Percentiles rank a stretch among this genome's conserved stretches.
phyloP scores from a whole-genome alignment of 495 filamentous ascomycete species.

The Trichoderma erinaceum region DNA sequence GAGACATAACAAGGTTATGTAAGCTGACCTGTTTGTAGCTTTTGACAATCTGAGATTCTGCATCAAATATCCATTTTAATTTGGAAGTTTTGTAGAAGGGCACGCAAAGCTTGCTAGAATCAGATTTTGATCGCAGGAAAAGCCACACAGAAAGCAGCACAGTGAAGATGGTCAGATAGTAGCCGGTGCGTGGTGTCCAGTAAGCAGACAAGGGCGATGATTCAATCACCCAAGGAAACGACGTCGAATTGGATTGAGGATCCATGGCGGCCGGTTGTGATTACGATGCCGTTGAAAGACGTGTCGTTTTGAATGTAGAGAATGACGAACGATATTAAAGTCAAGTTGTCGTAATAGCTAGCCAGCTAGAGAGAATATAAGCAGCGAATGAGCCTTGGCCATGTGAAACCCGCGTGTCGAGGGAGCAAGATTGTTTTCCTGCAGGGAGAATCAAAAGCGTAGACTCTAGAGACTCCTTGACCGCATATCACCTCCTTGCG shows the following conservation, averaged over 20 bases:
- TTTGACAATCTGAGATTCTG: constrained; percentile 28
- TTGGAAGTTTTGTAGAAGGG: constrained; percentile 31
- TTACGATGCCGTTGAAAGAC: neutral
- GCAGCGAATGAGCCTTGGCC: neutral
- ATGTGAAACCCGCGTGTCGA: neutral
- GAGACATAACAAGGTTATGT: neutral
- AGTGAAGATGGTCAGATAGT: constrained; percentile 26
- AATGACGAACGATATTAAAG: neutral
- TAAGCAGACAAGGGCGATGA: neutral
- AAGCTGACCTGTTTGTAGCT: constrained; percentile 31
- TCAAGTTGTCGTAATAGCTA: neutral
- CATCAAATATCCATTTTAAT: constrained; percentile 34
- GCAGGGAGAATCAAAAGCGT: neutral
- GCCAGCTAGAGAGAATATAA: neutral
- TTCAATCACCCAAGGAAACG: neutral
- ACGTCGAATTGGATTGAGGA: neutral
- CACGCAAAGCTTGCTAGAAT: constrained; percentile 22
- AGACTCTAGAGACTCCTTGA: neutral
- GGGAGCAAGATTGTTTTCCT: neutral
- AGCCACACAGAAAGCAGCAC: constrained; percentile 27
- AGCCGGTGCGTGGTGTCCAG: constrained; percentile 22
- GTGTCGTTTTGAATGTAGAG: neutral
- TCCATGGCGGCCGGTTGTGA: neutral
- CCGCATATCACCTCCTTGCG: neutral
- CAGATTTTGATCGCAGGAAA: constrained; percentile 14